Conservation (phyloP, 2,329 filamentous ascomycete species). For the Mariannaea sp. region DNA sequence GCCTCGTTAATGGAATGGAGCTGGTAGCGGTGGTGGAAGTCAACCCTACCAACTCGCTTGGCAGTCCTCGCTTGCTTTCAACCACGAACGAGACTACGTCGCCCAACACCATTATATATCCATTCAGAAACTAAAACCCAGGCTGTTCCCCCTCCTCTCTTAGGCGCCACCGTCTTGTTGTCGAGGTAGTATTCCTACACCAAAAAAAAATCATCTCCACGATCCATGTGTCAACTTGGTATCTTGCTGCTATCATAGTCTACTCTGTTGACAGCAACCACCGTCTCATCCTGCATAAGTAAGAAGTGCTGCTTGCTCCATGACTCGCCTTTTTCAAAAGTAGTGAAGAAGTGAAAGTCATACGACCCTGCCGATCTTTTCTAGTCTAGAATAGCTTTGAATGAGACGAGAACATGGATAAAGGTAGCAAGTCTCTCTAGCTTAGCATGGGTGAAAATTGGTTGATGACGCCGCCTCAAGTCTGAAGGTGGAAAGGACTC, state of each 20-base stretch:
- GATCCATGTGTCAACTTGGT: too few species aligned
- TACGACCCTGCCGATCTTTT: not conserved
- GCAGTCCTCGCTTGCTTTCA: conserved; percentile 6
- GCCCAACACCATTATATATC: conserved; percentile 14
- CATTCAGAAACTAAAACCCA: not conserved
- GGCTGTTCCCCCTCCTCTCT: not conserved
- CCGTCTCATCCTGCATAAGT: too few species aligned
- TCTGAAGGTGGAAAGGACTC: too few species aligned
- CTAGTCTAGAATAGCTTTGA: not conserved
- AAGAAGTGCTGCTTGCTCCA: too few species aligned
- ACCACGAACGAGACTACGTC: conserved; percentile 12
- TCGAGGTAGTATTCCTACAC: conserved; percentile 6
- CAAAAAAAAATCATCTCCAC: too few species aligned
- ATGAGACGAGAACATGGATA: not conserved
- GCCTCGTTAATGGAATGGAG: conserved; percentile 15
- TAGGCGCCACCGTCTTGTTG: not conserved
- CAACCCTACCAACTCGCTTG: conserved; percentile 1
- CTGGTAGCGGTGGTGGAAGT: not conserved
- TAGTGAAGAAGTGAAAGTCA: too few species aligned
- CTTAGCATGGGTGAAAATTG: too few species aligned
- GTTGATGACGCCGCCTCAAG: too few species aligned
- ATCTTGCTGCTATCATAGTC: conserved; percentile 6
- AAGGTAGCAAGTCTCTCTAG: not conserved
- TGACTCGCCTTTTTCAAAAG: too few species aligned
- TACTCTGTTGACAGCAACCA: not conserved